These are phyloP conservation scores for Aphanoascus verrucosus DNA, from an alignment of 2,329 filamentous ascomycete genomes.

Conservation along the genomic window DNA sequence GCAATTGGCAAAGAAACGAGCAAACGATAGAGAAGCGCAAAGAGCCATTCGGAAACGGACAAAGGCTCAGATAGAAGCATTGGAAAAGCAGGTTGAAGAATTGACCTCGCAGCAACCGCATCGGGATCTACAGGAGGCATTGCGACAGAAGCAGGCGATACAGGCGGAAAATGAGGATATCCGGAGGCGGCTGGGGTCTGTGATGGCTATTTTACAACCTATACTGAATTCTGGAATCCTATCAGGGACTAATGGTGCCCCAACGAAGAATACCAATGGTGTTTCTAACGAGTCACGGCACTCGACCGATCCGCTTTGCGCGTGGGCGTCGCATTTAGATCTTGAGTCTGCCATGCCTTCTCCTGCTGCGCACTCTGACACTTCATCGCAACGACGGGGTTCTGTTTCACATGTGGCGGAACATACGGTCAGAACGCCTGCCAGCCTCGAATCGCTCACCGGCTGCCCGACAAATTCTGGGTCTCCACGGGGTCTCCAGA, in stretches of 20 bases:
- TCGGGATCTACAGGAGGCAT: constrained; percentile 65
- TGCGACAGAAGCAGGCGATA: constrained; percentile 65
- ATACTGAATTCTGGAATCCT: constrained; percentile 18
- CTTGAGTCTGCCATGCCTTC: constrained; percentile 8
- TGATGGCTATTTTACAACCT: constrained; percentile 47
- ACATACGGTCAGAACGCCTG: constrained; percentile 11
- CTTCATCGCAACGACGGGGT: constrained; percentile 6
- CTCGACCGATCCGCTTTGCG: neutral
- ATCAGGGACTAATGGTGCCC: neutral
- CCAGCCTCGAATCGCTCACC: constrained; percentile 11
- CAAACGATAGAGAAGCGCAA: constrained; percentile 83
- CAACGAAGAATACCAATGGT: neutral
- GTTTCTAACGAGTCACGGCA: neutral
- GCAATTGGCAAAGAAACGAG: constrained; percentile 79
- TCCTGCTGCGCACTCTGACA: constrained; percentile 12
- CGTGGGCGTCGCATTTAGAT: constrained; percentile 6
- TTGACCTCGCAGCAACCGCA: constrained; percentile 72
- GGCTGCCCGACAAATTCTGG: constrained; percentile 12
- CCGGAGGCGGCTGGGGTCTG: constrained; percentile 53
- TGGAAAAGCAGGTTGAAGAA: constrained; percentile 63
- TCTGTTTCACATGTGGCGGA: constrained; percentile 4
- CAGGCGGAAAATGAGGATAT: constrained; percentile 73
- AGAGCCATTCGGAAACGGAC: constrained; percentile 74
- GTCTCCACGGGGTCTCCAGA: constrained; percentile 28
- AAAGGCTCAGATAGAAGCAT: constrained; percentile 63